A percentile compares a stretch with the other conserved stretches of the same genome.
Conservation (phyloP, 495 filamentous ascomycete species). For the Penicillium antarcticum region DNA sequence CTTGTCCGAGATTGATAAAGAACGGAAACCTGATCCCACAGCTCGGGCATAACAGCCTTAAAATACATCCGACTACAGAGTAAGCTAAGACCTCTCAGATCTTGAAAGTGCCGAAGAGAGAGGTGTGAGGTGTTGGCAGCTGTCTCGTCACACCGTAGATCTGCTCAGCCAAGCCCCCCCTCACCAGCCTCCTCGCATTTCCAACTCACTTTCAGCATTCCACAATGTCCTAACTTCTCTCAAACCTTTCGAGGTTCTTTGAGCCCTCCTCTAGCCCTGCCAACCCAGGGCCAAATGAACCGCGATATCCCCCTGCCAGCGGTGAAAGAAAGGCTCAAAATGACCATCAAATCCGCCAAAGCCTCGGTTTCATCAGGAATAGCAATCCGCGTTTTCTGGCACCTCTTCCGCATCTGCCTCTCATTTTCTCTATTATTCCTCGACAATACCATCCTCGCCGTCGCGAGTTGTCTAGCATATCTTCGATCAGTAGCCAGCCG, state of each 20-base stretch:
- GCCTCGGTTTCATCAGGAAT: background rate
- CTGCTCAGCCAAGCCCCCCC: slow-evolving; percentile 2
- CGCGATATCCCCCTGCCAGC: background rate
- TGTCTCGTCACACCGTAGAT: slow-evolving; percentile 6
- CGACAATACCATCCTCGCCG: slow-evolving; percentile 46
- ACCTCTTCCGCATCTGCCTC: slow-evolving; percentile 27
- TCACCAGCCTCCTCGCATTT: background rate
- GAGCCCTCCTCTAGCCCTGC: too few species aligned
- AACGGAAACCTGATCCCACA: slow-evolving; percentile 7
- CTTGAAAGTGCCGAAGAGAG: too few species aligned
- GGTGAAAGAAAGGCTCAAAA: background rate
- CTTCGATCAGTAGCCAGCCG: slow-evolving; percentile 9
- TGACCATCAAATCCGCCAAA: slow-evolving; percentile 9
- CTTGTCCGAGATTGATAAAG: slow-evolving; percentile 4
- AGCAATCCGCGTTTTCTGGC: slow-evolving; percentile 18
- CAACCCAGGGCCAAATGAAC: background rate
- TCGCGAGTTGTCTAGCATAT: slow-evolving; percentile 22
- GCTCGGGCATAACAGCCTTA: background rate
- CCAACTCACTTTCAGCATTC: background rate
- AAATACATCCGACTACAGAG: background rate
- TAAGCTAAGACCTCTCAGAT: background rate
- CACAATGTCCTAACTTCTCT: background rate
- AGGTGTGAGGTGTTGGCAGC: background rate
- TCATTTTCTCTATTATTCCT: slow-evolving; percentile 52
- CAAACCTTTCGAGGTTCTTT: background rate